Evolutionary conservation across 2,329 filamentous ascomycete genomes (phyloP), one percentile per base, ranked within the genome.

Genomic region (Biscogniauxia sp.): DNA sequence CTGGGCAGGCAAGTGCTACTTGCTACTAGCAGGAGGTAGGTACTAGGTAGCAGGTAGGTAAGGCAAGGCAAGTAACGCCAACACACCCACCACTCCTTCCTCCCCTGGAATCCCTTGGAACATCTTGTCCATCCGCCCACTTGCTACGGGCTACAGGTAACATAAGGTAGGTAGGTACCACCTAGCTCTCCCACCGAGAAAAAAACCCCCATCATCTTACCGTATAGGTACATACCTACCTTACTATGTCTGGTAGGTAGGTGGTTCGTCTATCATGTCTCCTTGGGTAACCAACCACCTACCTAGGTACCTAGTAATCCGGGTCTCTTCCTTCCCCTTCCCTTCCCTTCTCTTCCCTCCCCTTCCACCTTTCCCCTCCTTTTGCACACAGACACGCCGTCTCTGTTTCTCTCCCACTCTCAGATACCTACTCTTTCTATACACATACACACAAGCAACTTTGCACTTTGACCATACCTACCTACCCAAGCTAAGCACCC

Each of bases 31-130:
- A 50, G 49, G 53, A 53, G 55, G 56, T 64, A 63, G 53, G 52
- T 62, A 61, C 51, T 54, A 61, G 61, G 56, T 59, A 32, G 28
- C 3, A 4, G 6, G 11, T 20, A 52, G 20, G 51, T 61, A 55
- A 59, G 59, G 60, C 59, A 53, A 58, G 54, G 56, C 61, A 60
- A 63, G 64, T 67, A 64, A 68, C 68, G 64, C 64, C 65, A 68
- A 65, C 62, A 64, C 62, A 61, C 61, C 13, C 37, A 13, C 28
- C 28, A 32, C 28, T 32, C 28, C 28, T 32, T 32, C 37, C 37
- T 17, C 37, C 15, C 37, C 13, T n/a, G 7, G 13, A 15, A 45
- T 45, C 37, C 17, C 15, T n/a, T 45, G 15, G 37, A 45, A 45
- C n/a, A 51, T 23, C 17, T 20, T 19, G 19, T 51, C 58, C 20